phyloP scores from a whole-genome alignment of 2,329 filamentous ascomycete genomes.

The Knoxdaviesia capensis region DNA sequence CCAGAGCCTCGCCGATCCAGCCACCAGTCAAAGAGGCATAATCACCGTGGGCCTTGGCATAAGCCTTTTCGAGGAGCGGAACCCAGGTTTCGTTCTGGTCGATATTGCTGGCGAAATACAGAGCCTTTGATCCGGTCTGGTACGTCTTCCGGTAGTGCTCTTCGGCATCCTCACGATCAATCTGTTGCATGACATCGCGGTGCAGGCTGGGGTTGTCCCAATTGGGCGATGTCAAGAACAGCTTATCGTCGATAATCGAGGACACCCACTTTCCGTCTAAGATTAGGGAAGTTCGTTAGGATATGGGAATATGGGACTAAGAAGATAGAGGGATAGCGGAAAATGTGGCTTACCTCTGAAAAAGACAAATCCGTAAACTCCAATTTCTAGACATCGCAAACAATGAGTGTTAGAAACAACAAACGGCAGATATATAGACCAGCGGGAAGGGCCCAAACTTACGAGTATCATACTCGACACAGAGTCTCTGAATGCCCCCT shows the following conservation, averaged over 20 bases:
- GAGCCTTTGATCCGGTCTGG: slow-evolving; percentile 54
- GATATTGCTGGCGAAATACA: slow-evolving; percentile 61
- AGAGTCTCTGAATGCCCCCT: slow-evolving; percentile 49
- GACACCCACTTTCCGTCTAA: slow-evolving; percentile 76
- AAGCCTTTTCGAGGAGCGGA: slow-evolving; percentile 62
- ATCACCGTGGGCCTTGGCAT: slow-evolving; percentile 67
- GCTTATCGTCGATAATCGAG: slow-evolving; percentile 78
- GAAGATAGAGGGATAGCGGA: not conserved
- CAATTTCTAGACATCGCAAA: slow-evolving; percentile 32
- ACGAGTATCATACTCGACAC: slow-evolving; percentile 52
- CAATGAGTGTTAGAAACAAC: not conserved
- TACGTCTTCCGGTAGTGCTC: slow-evolving; percentile 49
- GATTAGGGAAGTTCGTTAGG: not conserved
- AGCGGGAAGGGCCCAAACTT: slow-evolving; percentile 8
- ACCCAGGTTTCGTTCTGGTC: slow-evolving; percentile 70
- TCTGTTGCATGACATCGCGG: slow-evolving; percentile 52
- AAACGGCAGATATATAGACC: too few species aligned
- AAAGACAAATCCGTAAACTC: slow-evolving; percentile 82
- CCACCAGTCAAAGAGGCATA: slow-evolving; percentile 52
- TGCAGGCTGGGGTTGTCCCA: slow-evolving; percentile 65
- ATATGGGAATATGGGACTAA: too few species aligned
- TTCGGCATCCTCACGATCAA: slow-evolving; percentile 54
- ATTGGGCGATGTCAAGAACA: slow-evolving; percentile 64
- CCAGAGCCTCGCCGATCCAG: slow-evolving; percentile 42
- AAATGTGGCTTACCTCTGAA: slow-evolving; percentile 32